A percentile compares a stretch with the other conserved stretches of the same genome.
phyloP scores from a whole-genome alignment of 176 grass and related monocot species.

The Oryza punctata region DNA sequence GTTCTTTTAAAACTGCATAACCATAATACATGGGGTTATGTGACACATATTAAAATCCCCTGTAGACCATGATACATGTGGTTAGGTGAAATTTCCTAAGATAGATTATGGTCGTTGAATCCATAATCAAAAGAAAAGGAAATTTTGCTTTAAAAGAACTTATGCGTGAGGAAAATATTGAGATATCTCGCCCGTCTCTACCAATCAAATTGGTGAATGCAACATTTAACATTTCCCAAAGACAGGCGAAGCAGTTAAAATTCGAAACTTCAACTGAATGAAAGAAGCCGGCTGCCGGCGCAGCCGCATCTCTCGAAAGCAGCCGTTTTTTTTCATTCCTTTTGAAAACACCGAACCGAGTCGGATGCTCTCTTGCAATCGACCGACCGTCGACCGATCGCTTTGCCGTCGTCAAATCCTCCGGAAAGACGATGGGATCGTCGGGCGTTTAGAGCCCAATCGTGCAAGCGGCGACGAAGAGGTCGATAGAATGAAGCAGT shows the following conservation, averaged over 20 bases:
- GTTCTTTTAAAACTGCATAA: no score
- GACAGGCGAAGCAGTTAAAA: background rate
- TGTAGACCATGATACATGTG: no score
- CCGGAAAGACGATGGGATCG: background rate
- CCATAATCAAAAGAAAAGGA: no score
- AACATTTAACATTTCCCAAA: background rate
- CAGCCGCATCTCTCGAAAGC: no score
- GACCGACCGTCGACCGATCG: background rate
- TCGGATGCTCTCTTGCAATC: background rate
- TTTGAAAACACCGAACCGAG: background rate
- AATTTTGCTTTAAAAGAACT: no score
- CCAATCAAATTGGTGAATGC: background rate
- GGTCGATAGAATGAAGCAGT: background rate
- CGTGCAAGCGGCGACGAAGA: background rate
- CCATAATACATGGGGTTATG: no score
- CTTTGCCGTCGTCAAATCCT: background rate
- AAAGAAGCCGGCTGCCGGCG: background rate
- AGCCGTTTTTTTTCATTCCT: background rate
- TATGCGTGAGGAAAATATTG: background rate
- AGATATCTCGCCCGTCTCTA: background rate
- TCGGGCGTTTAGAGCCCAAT: background rate
- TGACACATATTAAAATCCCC: no score
- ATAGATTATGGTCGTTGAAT: no score
- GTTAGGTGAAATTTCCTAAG: no score
- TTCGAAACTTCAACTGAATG: background rate